These are phyloP conservation scores for Exobasidium rhododendri DNA, from an alignment of 1,284 basidiomycete species.

Conservation along the genomic window DNA sequence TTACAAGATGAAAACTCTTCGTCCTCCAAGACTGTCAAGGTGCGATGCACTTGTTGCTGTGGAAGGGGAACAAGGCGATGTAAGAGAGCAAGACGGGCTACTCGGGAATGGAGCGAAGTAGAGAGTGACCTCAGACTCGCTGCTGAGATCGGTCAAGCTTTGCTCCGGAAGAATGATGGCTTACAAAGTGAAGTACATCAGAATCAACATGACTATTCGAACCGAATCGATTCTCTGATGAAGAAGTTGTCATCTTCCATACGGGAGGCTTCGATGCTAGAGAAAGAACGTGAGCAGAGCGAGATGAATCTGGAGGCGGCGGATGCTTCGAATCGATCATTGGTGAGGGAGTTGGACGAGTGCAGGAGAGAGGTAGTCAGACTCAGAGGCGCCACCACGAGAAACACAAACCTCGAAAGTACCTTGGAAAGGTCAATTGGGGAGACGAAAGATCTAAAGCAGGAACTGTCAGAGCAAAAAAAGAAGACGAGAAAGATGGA, in stretches of 20 bases:
- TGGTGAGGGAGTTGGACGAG: slow-evolving; percentile 74
- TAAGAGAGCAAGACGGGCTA: slow-evolving; percentile 35
- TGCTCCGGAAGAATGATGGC: slow-evolving; percentile 80
- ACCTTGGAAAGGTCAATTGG: slow-evolving; percentile 48
- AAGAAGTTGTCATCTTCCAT: slow-evolving; percentile 35
- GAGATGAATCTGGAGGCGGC: slow-evolving; percentile 76
- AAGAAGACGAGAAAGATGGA: slow-evolving; percentile 67
- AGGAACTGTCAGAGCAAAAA: slow-evolving; percentile 73
- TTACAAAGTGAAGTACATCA: slow-evolving; percentile 64
- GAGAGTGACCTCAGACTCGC: slow-evolving; percentile 52
- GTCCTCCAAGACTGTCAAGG: slow-evolving; percentile 10
- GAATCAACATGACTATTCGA: slow-evolving; percentile 46
- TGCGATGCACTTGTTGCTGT: slow-evolving; percentile 45
- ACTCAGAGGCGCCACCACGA: slow-evolving; percentile 67
- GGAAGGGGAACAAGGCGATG: slow-evolving; percentile 30
- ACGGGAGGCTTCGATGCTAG: slow-evolving; percentile 35
- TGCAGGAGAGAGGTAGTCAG: slow-evolving; percentile 69
- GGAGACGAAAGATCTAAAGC: slow-evolving; percentile 79
- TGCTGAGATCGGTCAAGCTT: slow-evolving; percentile 83
- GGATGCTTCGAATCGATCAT: slow-evolving; percentile 72
- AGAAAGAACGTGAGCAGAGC: slow-evolving; percentile 73
- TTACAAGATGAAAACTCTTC: not conserved
- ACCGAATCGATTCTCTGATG: slow-evolving; percentile 36
- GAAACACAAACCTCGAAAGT: slow-evolving; percentile 59
- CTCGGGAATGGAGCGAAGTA: slow-evolving; percentile 46